Evolutionary conservation across 352 stramenopile species (phyloP).

Genomic region (Plasmopara halstedii): DNA sequence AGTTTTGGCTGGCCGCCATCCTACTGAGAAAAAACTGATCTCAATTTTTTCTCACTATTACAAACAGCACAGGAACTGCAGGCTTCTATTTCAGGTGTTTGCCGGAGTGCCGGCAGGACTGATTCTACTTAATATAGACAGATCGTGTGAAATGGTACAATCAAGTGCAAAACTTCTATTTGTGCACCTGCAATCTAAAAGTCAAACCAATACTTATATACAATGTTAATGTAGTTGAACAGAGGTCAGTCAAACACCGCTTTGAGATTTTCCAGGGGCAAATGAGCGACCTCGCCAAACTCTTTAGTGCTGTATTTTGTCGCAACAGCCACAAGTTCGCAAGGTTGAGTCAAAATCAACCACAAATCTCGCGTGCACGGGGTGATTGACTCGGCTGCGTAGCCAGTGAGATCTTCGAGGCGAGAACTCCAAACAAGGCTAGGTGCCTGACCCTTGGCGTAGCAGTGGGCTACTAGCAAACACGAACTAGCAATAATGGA

Average conservation of each 20-base stretch:
- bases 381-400: constrained; percentile 29
- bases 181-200: too few species aligned
- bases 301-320: constrained; percentile 40
- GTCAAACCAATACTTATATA: too few species aligned
- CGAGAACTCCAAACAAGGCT: constrained; percentile 37
- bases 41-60: too few species aligned
- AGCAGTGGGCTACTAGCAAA: constrained; percentile 46
- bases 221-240: too few species aligned
- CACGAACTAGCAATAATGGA: constrained; percentile 41
- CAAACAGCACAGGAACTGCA: too few species aligned
- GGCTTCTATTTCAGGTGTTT: too few species aligned
- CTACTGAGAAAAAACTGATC: too few species aligned
- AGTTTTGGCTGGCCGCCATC: too few species aligned
- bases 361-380: constrained; percentile 33
- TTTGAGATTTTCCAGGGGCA: constrained; percentile 30
- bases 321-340: constrained; percentile 31
- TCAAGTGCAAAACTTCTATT: too few species aligned
- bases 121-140: too few species aligned
- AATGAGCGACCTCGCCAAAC: constrained; percentile 25
- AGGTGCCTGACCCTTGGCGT: constrained; percentile 31
- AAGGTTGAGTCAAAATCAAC: constrained; percentile 23
- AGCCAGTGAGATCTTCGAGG: constrained; percentile 41
- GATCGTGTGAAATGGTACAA: too few species aligned
- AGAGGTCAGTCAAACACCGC: constrained; percentile 21
- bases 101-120: too few species aligned